Percentiles rank a stretch among this genome's conserved stretches.
phyloP scores from a whole-genome alignment of 2,329 filamentous ascomycete species.

The Gnomoniopsis sp. region DNA sequence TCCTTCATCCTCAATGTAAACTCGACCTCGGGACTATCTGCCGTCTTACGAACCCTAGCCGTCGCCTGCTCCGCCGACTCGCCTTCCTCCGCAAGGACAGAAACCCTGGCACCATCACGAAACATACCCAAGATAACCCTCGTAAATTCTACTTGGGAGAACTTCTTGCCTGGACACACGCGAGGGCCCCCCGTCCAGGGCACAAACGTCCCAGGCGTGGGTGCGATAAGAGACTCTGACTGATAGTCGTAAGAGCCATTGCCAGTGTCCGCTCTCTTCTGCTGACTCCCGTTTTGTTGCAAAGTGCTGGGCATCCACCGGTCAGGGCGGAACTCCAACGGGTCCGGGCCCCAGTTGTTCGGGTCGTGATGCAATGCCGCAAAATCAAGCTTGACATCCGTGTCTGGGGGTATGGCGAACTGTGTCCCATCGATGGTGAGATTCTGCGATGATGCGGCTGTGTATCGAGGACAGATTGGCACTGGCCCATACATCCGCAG shows the following conservation, averaged over 20 bases:
- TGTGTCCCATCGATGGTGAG: slow-evolving; percentile 2
- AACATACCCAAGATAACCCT: slow-evolving; percentile 1
- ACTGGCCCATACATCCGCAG: slow-evolving; percentile 9
- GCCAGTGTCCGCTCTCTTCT: not conserved
- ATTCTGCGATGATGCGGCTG: not conserved
- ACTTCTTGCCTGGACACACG: slow-evolving; percentile 5
- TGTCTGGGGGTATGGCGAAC: not conserved
- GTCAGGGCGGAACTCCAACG: not conserved
- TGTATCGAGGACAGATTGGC: slow-evolving; percentile 1
- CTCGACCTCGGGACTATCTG: not conserved
- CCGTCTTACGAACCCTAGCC: not conserved
- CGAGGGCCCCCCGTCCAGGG: slow-evolving; percentile 5
- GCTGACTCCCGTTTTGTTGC: not conserved
- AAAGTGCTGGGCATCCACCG: slow-evolving; percentile 4
- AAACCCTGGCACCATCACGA: not conserved
- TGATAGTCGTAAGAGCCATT: not conserved
- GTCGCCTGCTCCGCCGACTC: slow-evolving; percentile 1
- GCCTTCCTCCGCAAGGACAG: not conserved
- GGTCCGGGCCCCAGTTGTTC: slow-evolving; percentile 3
- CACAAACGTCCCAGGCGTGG: not conserved
- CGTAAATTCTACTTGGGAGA: slow-evolving; percentile 10
- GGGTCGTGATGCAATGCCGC: slow-evolving; percentile 4
- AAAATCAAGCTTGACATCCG: slow-evolving; percentile 1
- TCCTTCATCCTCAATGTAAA: slow-evolving; percentile 1
- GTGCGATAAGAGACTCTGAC: slow-evolving; percentile 1